Evolutionary conservation across 2,329 filamentous ascomycete species (phyloP).

Genomic region (Aureobasidium sp.): DNA sequence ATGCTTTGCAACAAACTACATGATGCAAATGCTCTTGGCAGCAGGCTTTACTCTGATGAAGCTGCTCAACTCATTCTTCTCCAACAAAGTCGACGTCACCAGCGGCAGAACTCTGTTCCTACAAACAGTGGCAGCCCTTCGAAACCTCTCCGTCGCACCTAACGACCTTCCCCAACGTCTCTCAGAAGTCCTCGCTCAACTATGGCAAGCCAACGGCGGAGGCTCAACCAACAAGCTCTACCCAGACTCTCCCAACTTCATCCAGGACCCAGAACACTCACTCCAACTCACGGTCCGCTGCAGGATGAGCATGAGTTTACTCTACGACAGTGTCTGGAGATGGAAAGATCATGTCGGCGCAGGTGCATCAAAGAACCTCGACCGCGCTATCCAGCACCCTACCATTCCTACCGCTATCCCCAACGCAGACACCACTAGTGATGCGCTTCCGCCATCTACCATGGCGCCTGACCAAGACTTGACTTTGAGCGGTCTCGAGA

Average conservation of each 20-base stretch:
- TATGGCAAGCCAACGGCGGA: conserved; percentile 57
- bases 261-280: conserved; percentile 42
- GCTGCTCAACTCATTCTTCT: conserved; percentile 66
- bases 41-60: conserved; percentile 71
- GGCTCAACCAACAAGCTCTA: conserved; percentile 20
- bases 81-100: conserved; percentile 61
- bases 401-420: conserved; percentile 36
- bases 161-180: conserved; percentile 75
- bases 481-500: conserved; percentile 23
- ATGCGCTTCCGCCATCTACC: background rate
- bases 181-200: conserved; percentile 77
- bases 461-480: conserved; percentile 31
- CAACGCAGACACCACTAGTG: background rate
- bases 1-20: conserved; percentile 65
- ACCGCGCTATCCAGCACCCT: conserved; percentile 68
- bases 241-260: conserved; percentile 24
- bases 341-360: conserved; percentile 67
- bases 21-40: conserved; percentile 79
- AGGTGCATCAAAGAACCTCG: conserved; percentile 39
- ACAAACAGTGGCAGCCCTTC: conserved; percentile 60
- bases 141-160: conserved; percentile 63
- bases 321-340: conserved; percentile 78
- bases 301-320: conserved; percentile 74
- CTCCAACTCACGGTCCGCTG: conserved; percentile 75
- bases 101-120: conserved; percentile 62